Conservation (phyloP, 108 stramenopile species). For the Tribonema minus region DNA sequence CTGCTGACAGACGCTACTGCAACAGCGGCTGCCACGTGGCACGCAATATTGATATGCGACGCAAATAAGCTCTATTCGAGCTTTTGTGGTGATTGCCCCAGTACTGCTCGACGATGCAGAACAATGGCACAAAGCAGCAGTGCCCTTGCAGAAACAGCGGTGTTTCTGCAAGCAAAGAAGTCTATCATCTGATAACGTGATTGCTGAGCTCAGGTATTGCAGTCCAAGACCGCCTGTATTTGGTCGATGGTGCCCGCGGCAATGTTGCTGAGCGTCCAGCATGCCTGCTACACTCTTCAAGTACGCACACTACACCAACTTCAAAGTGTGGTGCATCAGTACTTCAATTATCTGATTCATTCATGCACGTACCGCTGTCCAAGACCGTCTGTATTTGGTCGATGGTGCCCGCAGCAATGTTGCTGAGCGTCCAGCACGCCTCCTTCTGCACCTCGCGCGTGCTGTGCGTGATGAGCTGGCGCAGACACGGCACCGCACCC, state of each 20-base stretch:
- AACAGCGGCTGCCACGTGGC: too few relatives aligned
- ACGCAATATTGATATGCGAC: too few relatives aligned
- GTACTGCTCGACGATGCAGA: too few relatives aligned
- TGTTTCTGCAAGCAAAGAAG: not conserved
- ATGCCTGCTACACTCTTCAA: constrained; percentile 92
- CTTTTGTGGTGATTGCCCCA: too few relatives aligned
- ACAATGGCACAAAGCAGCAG: too few relatives aligned
- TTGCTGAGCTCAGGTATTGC: not conserved
- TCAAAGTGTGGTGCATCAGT: too few relatives aligned
- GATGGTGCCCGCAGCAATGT: constrained; percentile 93
- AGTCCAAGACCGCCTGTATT: constrained; percentile 90
- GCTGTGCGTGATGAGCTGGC: constrained; percentile 72
- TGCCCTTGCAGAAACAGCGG: too few relatives aligned
- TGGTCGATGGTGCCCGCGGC: constrained; percentile 91
- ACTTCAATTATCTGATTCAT: not conserved
- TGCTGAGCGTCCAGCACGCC: constrained; percentile 89
- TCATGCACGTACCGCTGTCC: constrained; percentile 49
- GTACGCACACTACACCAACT: too few relatives aligned
- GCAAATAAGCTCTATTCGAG: too few relatives aligned
- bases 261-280: constrained; percentile 95
- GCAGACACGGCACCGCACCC: constrained; percentile 76
- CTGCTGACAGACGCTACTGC: too few relatives aligned
- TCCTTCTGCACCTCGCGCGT: constrained; percentile 97
- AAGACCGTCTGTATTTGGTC: constrained; percentile 93
- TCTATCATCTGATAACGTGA: not conserved